Percentiles rank a stretch among this genome's conserved stretches.
Conservation (phyloP, 2,329 filamentous ascomycete species). For the Calonectria naviculata region DNA sequence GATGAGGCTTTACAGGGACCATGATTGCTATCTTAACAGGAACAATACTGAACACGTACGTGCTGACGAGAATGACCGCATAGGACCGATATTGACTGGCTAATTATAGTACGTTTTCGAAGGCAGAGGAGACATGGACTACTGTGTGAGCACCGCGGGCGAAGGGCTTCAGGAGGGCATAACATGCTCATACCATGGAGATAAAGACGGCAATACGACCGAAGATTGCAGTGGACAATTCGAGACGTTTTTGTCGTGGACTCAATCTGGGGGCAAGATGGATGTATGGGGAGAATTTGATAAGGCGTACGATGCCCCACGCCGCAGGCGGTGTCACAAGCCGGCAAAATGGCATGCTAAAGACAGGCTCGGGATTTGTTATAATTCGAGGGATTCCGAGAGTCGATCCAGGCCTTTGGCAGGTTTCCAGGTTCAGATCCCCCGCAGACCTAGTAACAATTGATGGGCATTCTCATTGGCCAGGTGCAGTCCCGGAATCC, state of each 20-base stretch:
- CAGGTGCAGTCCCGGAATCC: not conserved
- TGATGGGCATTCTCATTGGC: not conserved
- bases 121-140: not conserved
- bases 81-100: not conserved
- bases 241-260: not conserved
- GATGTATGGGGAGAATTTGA: not conserved
- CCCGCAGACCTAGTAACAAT: not conserved
- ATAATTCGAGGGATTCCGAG: not conserved
- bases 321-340: not conserved
- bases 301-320: too few species aligned
- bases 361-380: not conserved
- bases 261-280: not conserved
- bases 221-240: not conserved
- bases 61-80: not conserved
- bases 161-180: not conserved
- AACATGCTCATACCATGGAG: not conserved
- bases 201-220: not conserved
- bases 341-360: not conserved
- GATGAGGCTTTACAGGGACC: not conserved
- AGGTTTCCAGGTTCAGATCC: not conserved
- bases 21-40: not conserved
- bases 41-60: not conserved
- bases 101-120: not conserved
- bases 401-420: not conserved
- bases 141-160: not conserved